Conservation (phyloP, 345 rosid genomes). For the Orychophragmus violaceus region DNA sequence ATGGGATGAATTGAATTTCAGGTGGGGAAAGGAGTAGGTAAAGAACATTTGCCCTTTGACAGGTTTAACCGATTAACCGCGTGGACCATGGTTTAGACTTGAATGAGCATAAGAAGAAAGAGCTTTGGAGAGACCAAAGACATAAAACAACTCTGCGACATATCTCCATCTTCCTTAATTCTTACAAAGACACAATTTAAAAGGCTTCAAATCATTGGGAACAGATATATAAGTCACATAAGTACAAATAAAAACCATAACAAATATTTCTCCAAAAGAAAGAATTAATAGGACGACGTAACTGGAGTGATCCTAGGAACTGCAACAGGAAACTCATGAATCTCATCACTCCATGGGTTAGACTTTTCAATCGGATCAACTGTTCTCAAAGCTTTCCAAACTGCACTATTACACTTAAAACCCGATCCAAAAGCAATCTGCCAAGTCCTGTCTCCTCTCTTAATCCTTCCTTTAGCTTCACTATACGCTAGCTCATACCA, state of each 20-base stretch:
- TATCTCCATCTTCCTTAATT: neutral
- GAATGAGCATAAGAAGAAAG: neutral
- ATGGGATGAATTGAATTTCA: slow-evolving; percentile 3
- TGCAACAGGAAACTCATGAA: slow-evolving; percentile 65
- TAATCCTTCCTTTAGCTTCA: slow-evolving; percentile 86
- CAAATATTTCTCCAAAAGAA: neutral
- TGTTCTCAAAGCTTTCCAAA: slow-evolving; percentile 72
- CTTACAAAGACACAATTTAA: neutral
- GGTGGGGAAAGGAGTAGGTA: neutral
- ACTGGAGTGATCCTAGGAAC: slow-evolving; percentile 48
- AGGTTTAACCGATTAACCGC: slow-evolving; percentile 6
- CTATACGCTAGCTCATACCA: slow-evolving; percentile 88
- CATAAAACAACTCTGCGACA: slow-evolving; percentile 10
- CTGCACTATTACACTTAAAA: slow-evolving; percentile 92
- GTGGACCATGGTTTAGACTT: slow-evolving; percentile 9
- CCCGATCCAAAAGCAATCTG: slow-evolving; percentile 97
- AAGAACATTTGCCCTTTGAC: neutral
- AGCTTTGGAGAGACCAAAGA: slow-evolving; percentile 12
- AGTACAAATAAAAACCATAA: neutral
- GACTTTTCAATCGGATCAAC: slow-evolving; percentile 59
- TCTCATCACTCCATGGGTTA: slow-evolving; percentile 81
- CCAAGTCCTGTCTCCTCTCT: slow-evolving; percentile 80
- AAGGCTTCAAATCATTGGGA: neutral
- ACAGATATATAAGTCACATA: neutral
- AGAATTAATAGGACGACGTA: slow-evolving; percentile 1